These are phyloP conservation scores for Sporodiniella umbellata DNA, from an alignment of 371 early-diverging fungal genomes.

Conservation along the genomic window DNA sequence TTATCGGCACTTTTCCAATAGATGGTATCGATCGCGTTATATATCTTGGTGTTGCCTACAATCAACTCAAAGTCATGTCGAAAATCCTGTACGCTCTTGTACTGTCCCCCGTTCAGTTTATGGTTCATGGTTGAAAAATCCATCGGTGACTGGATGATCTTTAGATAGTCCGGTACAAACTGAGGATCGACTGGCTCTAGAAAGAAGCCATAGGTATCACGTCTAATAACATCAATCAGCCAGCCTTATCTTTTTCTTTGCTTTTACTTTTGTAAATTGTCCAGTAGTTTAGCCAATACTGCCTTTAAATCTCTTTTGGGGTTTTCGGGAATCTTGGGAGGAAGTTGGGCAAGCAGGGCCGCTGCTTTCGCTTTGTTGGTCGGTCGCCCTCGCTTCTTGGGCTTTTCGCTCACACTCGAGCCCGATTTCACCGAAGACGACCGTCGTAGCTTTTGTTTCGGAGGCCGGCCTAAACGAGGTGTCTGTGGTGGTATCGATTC, in stretches of 20 bases:
- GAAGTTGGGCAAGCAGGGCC: constrained; percentile 19
- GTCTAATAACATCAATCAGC: constrained; percentile 8
- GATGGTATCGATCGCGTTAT: constrained; percentile 70
- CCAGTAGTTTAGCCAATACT: constrained; percentile 44
- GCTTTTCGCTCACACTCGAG: constrained; percentile 19
- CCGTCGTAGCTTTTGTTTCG: constrained; percentile 12
- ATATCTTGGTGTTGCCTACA: constrained; percentile 65
- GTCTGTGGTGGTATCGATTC: neutral
- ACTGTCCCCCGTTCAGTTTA: constrained; percentile 51
- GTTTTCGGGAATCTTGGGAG: constrained; percentile 25
- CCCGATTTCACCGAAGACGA: constrained; percentile 13
- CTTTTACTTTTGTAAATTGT: constrained; percentile 51
- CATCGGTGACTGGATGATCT: constrained; percentile 71
- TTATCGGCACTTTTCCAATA: constrained; percentile 72
- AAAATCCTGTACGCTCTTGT: constrained; percentile 52
- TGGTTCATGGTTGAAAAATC: constrained; percentile 67
- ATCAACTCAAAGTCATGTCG: constrained; percentile 68
- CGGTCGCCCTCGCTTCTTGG: constrained; percentile 43
- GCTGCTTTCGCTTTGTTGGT: constrained; percentile 28
- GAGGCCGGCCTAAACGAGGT: constrained; percentile 2
- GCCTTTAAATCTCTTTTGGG: constrained; percentile 42
- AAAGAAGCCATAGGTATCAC: constrained; percentile 75
- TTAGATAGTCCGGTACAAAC: constrained; percentile 73
- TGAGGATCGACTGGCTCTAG: constrained; percentile 79
- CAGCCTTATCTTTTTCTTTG: too few relatives aligned